Evolutionary conservation across 768 basidiomycete species (phyloP), one percentile per base, ranked within the genome.

Genomic region (Rhodotorula kratochvilovae): DNA sequence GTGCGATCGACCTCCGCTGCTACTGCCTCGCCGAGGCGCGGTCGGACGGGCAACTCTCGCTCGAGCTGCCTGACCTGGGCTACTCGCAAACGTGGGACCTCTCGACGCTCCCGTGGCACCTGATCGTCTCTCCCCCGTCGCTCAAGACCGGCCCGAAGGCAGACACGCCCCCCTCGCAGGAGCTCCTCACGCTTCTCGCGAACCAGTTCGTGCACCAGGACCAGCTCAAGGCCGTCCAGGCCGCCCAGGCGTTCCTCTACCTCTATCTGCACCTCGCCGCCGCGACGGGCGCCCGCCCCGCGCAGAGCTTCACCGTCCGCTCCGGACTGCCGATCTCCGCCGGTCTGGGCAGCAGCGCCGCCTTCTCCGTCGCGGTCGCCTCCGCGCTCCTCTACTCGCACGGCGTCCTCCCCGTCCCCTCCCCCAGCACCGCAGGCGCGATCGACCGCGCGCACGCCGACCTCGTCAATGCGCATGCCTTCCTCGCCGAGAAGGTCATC

Each of bases 311-410:
- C 79, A 84, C 87, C 33, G 86, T 88, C 50, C 91, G 95, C 57
- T 88, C 92, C 45, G 90, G 91, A 33, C 85, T 98, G 11, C 96
- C 96, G 39, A 88, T 98, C 67, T 90, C 91, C 15, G 96, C 96
- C 25, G 96, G 96, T 57, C 88, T 98, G 60, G 96, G 96, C 33
- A 98, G 95, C 21, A 96, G 93, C 31, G 96, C 96, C 13, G 92
- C 96, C 33, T 97, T 89, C 82, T 97, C 94, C 6, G 87, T 88
- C 29, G 96, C 94, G 79, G 82, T 89, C 56, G 87, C 92, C 17
- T 88, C 90, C 2, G 83, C 90, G 11, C 83, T 95, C 55, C 85
- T 97, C 48, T 84, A 94, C 59, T 84, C 89, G 23, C 87, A 90
- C 79, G 83, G 84, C 58, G 88, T 88, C 73, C 87, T 96, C 77